Percentiles rank a stretch among this genome's conserved stretches.
These are phyloP conservation scores for Zasmidium angulare DNA, from an alignment of 2,329 filamentous ascomycete species.

Conservation along the genomic window DNA sequence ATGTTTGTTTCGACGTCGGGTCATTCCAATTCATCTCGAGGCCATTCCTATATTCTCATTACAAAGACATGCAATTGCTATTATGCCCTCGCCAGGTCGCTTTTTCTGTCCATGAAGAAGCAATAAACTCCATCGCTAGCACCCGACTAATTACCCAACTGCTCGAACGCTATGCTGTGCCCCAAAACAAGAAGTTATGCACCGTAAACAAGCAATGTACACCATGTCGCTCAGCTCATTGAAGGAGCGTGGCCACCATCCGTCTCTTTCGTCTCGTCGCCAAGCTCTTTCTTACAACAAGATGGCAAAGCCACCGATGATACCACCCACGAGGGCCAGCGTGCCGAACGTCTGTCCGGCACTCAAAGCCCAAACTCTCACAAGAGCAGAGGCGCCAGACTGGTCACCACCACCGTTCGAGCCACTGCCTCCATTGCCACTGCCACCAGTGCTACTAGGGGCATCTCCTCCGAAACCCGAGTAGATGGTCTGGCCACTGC, in stretches of 20 bases:
- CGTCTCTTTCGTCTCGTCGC: neutral
- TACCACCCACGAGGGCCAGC: constrained; percentile 52
- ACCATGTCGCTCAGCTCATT: neutral
- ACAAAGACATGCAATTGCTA: neutral
- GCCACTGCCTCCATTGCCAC: constrained; percentile 28
- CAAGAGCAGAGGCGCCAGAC: constrained; percentile 2
- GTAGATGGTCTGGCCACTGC: constrained; percentile 39
- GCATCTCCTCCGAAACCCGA: constrained; percentile 44
- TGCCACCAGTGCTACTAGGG: constrained; percentile 27
- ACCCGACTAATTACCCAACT: constrained; percentile 1
- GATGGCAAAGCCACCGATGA: constrained; percentile 59
- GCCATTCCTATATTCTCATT: neutral
- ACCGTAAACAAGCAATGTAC: neutral
- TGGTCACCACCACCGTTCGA: neutral
- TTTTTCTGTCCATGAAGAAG: neutral
- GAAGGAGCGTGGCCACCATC: neutral
- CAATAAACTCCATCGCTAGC: neutral
- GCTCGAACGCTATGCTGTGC: constrained; percentile 13
- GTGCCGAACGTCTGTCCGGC: constrained; percentile 59
- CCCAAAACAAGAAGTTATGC: neutral
- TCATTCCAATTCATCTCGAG: neutral
- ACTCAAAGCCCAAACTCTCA: constrained; percentile 46
- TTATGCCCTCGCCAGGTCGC: neutral
- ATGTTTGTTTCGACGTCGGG: neutral
- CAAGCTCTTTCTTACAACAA: constrained; percentile 27